Base-by-base conservation (phyloP, 1,284 basidiomycete genomes). In the Pterula multifida region DNA sequence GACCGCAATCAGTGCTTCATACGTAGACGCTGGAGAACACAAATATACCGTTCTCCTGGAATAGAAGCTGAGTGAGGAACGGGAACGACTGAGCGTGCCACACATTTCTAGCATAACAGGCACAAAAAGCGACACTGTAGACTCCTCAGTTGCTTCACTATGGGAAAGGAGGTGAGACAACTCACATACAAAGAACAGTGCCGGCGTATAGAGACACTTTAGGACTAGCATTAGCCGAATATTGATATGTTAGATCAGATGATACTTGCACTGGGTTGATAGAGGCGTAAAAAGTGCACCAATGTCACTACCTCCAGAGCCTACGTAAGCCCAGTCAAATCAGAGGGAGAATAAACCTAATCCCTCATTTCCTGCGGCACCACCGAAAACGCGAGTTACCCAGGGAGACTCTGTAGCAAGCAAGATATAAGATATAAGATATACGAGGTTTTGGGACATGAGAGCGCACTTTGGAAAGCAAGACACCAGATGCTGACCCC, bases 281-380 rank as follows among this genome's bases (percentile, higher is more conserved):
- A 76, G 58, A 2, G 72, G 71, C 17, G 66, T 68, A 60, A 72
- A 73, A 3, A 75, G 60, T 17, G 69, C 67, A 12, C 52, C 56
- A 39, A 55, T 55, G 50, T 55, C 56, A 0, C 49, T 54, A 26
- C 51, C 61, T 57, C 57, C 62, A 19, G 68, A 66, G 13, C 71
- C 75, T 51, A 79, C 68, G 57, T 75, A 75, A 52, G 74, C 73
- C 77, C 76, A 80, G 57, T 79, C 78, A n/a, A 78, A 63, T 52
- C 66, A 76, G 15, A 76, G 52, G 4, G 73, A 67, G 54, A 78
- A 73, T 19, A 72, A 61, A 1, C 76, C 75, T 21, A 75, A 64
- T 51, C 70, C 70, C 53, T 72, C 70, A 56, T 72, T 72, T 44
- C 64, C 67, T 3, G 63, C 62, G 3, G 68, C 68, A 12, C 72